A percentile compares a stretch with the other conserved stretches of the same genome.
Conservation (phyloP, 768 basidiomycete species). For the Leucogyrophana mollusca region DNA sequence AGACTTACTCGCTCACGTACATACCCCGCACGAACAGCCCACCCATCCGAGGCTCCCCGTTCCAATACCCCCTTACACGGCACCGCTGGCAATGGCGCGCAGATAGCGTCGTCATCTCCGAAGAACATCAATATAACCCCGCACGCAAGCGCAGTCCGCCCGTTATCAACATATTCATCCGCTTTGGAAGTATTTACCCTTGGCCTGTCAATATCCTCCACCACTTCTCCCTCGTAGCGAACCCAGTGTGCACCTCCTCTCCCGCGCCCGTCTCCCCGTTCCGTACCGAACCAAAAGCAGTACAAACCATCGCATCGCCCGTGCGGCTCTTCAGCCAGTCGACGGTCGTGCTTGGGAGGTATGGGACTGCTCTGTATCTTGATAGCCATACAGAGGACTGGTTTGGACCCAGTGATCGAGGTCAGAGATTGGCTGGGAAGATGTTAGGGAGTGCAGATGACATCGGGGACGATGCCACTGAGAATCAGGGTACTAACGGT, state of each 20-base stretch:
- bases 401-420: slow-evolving; percentile 41
- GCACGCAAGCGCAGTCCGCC: slow-evolving; percentile 14
- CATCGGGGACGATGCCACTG: background rate
- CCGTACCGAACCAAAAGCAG: slow-evolving; percentile 23
- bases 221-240: slow-evolving; percentile 51
- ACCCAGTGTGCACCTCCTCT: slow-evolving; percentile 29
- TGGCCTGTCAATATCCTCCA: slow-evolving; percentile 75
- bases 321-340: slow-evolving; percentile 55
- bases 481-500: slow-evolving; percentile 4
- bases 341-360: slow-evolving; percentile 51
- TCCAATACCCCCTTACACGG: slow-evolving; percentile 43
- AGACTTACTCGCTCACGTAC: slow-evolving; percentile 39
- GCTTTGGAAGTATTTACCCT: slow-evolving; percentile 59
- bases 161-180: slow-evolving; percentile 52
- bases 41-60: slow-evolving; percentile 10
- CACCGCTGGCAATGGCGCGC: slow-evolving; percentile 58
- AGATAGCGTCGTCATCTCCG: slow-evolving; percentile 45
- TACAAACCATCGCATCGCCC: slow-evolving; percentile 50
- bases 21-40: slow-evolving; percentile 18
- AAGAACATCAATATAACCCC: slow-evolving; percentile 27
- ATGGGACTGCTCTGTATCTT: slow-evolving; percentile 66
- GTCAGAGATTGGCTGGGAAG: slow-evolving; percentile 60
- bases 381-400: slow-evolving; percentile 60
- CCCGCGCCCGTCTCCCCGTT: background rate
- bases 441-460: slow-evolving; percentile 8